Percentiles rank a stretch among this genome's conserved stretches.
Evolutionary conservation across 495 filamentous ascomycete species (phyloP).

Genomic region (Hypoxylon fragiforme): DNA sequence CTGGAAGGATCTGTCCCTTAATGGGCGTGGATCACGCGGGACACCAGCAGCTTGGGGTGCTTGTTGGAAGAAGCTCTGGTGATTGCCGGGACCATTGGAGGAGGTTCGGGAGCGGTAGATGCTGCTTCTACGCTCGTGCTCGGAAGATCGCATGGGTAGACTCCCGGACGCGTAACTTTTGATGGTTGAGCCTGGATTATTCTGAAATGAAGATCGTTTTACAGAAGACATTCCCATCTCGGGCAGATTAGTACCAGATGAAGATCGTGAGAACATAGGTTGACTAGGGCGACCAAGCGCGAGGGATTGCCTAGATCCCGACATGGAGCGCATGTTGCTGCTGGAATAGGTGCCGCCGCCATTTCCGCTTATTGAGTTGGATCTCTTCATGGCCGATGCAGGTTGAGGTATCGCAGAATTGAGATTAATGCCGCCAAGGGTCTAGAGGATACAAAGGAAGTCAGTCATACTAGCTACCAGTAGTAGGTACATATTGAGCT

Average conservation of each 20-base stretch:
- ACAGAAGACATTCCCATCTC: constrained; percentile 82
- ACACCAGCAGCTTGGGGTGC: constrained; percentile 76
- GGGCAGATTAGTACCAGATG: constrained; percentile 72
- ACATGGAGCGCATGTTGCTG: constrained; percentile 74
- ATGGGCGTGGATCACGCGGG: constrained; percentile 84
- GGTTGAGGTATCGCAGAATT: constrained; percentile 85
- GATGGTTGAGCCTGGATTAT: constrained; percentile 64
- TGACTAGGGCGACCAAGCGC: constrained; percentile 78
- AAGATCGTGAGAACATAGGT: constrained; percentile 80
- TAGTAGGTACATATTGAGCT: too few species aligned
- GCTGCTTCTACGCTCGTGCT: constrained; percentile 78
- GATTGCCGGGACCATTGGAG: constrained; percentile 56
- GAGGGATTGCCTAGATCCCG: constrained; percentile 83
- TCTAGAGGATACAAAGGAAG: constrained; percentile 53
- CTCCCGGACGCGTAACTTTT: constrained; percentile 52
- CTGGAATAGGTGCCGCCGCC: constrained; percentile 63
- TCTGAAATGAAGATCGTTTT: constrained; percentile 80
- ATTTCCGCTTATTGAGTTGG: constrained; percentile 75
- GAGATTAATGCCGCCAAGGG: constrained; percentile 74
- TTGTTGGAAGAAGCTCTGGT: constrained; percentile 91
- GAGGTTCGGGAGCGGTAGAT: constrained; percentile 71
- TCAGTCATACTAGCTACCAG: not conserved
- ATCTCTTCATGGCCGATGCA: constrained; percentile 93
- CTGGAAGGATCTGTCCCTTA: constrained; percentile 79
- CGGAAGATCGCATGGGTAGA: constrained; percentile 47